A percentile compares a stretch with the other conserved stretches of the same genome.
phyloP scores from a whole-genome alignment of 2,329 filamentous ascomycete species.

The Xylaria digitata region DNA sequence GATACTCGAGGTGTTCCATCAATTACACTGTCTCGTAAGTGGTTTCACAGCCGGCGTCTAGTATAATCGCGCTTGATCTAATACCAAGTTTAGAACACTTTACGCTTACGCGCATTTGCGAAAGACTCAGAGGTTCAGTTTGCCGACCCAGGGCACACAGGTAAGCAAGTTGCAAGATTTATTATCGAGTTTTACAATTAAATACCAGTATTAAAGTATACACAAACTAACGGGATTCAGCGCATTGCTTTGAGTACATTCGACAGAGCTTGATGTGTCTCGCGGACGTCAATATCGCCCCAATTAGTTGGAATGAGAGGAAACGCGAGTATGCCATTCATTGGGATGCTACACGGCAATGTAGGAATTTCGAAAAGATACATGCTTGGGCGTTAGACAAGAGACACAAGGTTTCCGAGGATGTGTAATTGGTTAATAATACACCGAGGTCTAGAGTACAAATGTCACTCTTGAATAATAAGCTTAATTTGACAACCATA shows the following conservation, averaged over 20 bases:
- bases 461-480: background rate
- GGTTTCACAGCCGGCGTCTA: background rate
- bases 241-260: conserved; percentile 14
- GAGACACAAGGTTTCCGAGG: conserved; percentile 5
- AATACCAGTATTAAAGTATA: background rate
- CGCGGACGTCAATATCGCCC: conserved; percentile 13
- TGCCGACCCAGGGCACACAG: conserved; percentile 4
- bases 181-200: no score
- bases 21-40: conserved; percentile 11
- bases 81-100: background rate
- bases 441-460: background rate
- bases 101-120: conserved; percentile 12
- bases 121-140: background rate
- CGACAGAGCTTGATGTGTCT: conserved; percentile 17
- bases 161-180: background rate
- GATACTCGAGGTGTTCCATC: conserved; percentile 12
- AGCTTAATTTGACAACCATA: background rate
- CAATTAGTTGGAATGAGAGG: conserved; percentile 9
- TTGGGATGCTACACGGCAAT: conserved; percentile 12
- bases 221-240: background rate
- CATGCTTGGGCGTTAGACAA: conserved; percentile 4
- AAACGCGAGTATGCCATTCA: conserved; percentile 12
- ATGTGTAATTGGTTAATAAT: background rate
- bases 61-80: background rate
- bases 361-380: conserved; percentile 7